Base-by-base conservation (phyloP, 1,284 basidiomycete genomes). In the Sporisorium iseilematis-ciliati region DNA sequence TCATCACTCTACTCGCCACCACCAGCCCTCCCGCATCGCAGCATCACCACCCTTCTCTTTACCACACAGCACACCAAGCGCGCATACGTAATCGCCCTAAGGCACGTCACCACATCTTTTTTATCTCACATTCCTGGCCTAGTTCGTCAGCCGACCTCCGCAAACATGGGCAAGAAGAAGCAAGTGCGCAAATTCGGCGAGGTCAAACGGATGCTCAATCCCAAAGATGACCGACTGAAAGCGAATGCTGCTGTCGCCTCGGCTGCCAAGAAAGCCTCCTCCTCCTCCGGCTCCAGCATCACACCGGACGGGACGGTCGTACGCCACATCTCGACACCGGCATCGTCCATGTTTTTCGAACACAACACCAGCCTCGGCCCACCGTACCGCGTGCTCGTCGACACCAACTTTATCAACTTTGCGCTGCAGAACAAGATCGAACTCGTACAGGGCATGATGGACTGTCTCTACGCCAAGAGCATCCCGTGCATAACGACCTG, bases 401-500 rank as follows among this genome's bases (percentile, higher is more conserved):
- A 99, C 87, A 99, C 97, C 83, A 99, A 99, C 86, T 99, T 99
- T 84, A 98, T 99, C 89, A 99, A 99, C 85, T 96, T 99, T 86
- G 94, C 92, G 76, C 89, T 99, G 53, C 96, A 99, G 87, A 99
- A 99, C 87, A 97, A 98, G 86, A 89, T 99, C 78, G 97, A 99
- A 86, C 89, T 99, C 50, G 89, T 98, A 21, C 91, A 93, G 82
- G 95, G 94, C 16, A 98, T 99, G 97, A 98, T 99, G 95, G 97
- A 99, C 85, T 97, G 95, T 81, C 88, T 99, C 14, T 98, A 94
- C 86, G 97, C 97, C n/a, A 98, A 99, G 88, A 96, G 95, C 85
- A 98, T 98, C 79, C 97, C 97, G 0, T 98, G 95, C 80, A 93
- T 99, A 29, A 97, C 97, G 20, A 95, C 97, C 85, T 99, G 97